Conservation (phyloP, 352 stramenopile species). For the Phytopythium kandeliae region DNA sequence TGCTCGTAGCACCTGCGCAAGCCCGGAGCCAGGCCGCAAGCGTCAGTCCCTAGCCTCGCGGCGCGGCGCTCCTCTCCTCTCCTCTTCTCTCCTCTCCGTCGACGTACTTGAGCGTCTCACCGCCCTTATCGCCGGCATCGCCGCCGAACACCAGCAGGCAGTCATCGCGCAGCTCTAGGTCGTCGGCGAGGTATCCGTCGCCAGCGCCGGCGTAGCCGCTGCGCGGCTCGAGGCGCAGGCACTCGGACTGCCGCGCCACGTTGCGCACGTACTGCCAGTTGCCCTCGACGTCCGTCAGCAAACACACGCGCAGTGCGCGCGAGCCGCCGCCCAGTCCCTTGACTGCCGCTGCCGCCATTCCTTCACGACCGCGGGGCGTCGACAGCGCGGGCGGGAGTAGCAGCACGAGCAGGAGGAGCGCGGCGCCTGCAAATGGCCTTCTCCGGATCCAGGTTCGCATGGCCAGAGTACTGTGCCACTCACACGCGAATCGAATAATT, state of each 20-base stretch:
- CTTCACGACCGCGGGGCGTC: background rate
- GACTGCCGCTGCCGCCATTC: background rate
- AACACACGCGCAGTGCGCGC: conserved; percentile 39
- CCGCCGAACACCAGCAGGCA: conserved; percentile 88
- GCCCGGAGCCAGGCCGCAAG: background rate
- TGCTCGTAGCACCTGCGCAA: conserved; percentile 59
- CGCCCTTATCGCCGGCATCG: conserved; percentile 89
- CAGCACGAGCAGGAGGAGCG: background rate
- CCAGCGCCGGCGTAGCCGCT: background rate
- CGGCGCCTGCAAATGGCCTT: background rate
- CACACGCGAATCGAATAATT: background rate
- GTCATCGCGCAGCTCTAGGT: conserved; percentile 58
- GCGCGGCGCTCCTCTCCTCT: too few relatives aligned
- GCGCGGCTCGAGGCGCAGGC: conserved; percentile 32
- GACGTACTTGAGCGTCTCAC: conserved; percentile 71
- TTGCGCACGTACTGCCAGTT: conserved; percentile 78
- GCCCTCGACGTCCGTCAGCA: conserved; percentile 76
- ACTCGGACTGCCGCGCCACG: conserved; percentile 51
- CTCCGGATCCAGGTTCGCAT: background rate
- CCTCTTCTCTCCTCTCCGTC: background rate
- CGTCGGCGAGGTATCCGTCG: conserved; percentile 18
- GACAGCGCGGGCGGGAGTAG: background rate
- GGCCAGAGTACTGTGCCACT: background rate
- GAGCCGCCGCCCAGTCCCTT: background rate
- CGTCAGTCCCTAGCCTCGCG: background rate